Conservation (phyloP, 2,329 filamentous ascomycete genomes). For the Claviceps sorghi region DNA sequence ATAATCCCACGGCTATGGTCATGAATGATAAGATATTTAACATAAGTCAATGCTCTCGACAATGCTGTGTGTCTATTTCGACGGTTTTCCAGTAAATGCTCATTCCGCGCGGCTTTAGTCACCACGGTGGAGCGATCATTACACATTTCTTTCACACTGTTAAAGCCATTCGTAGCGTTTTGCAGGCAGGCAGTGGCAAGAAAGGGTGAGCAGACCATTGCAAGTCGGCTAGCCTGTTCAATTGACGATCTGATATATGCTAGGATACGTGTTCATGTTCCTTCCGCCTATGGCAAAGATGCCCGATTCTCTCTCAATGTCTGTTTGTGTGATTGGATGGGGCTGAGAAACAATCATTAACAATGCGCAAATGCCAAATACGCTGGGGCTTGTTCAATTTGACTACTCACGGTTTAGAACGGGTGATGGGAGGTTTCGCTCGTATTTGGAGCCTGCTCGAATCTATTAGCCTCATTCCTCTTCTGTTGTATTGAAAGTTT, state of each 20-base stretch:
- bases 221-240: background rate
- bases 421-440: constrained; percentile 75
- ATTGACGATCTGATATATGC: background rate
- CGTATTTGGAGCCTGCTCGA: constrained; percentile 73
- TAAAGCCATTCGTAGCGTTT: background rate
- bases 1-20: constrained; percentile 55
- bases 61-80: background rate
- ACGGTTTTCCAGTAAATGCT: too few species aligned
- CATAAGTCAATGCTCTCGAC: background rate
- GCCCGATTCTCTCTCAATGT: background rate
- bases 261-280: background rate
- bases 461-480: constrained; percentile 6
- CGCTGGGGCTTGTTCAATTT: background rate
- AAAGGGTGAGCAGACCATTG: background rate
- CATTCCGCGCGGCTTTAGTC: too few species aligned
- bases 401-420: constrained; percentile 61
- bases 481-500: background rate
- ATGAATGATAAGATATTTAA: constrained; percentile 29
- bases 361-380: background rate
- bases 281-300: background rate
- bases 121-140: too few species aligned
- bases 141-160: too few species aligned
- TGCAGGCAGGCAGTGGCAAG: background rate
- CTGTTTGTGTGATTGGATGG: constrained; percentile 11
- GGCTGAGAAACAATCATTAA: constrained; percentile 8